Percentiles rank a stretch among this genome's conserved stretches.
These are phyloP conservation scores for Pholiota adiposa DNA, from an alignment of 1,284 basidiomycete species.

Conservation along the genomic window DNA sequence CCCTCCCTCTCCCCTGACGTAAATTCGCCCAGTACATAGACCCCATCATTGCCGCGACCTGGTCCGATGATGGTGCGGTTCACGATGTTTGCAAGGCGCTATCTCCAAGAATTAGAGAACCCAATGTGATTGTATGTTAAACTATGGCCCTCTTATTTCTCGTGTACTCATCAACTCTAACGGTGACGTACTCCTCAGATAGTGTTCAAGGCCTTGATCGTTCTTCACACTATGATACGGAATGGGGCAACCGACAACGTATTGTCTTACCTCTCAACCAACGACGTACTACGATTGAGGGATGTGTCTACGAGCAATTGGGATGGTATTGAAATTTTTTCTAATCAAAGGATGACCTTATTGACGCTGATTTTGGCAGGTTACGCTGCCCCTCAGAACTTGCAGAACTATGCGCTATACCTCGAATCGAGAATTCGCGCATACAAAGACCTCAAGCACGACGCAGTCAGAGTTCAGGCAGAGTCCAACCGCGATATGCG, in stretches of 20 bases:
- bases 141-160: background rate
- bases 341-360: background rate
- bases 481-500: slow-evolving; percentile 87
- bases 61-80: slow-evolving; percentile 89
- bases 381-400: slow-evolving; percentile 84
- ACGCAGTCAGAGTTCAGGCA: slow-evolving; percentile 89
- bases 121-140: slow-evolving; percentile 81
- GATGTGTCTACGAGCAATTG: slow-evolving; percentile 79
- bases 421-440: slow-evolving; percentile 90
- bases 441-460: slow-evolving; percentile 91
- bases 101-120: slow-evolving; percentile 82
- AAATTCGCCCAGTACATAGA: slow-evolving; percentile 68
- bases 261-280: slow-evolving; percentile 79
- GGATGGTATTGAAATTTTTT: slow-evolving; percentile 65
- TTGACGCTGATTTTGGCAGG: slow-evolving; percentile 47
- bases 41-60: slow-evolving; percentile 93
- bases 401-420: slow-evolving; percentile 88
- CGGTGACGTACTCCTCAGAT: slow-evolving; percentile 53
- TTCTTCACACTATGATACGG: slow-evolving; percentile 94
- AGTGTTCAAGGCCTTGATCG: slow-evolving; percentile 95
- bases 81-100: slow-evolving; percentile 92
- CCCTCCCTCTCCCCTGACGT: slow-evolving; percentile 6
- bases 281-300: slow-evolving; percentile 78
- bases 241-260: slow-evolving; percentile 94
- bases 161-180: background rate